phyloP scores from a whole-genome alignment of 805 yeast species.

The Candida gorgasii region DNA sequence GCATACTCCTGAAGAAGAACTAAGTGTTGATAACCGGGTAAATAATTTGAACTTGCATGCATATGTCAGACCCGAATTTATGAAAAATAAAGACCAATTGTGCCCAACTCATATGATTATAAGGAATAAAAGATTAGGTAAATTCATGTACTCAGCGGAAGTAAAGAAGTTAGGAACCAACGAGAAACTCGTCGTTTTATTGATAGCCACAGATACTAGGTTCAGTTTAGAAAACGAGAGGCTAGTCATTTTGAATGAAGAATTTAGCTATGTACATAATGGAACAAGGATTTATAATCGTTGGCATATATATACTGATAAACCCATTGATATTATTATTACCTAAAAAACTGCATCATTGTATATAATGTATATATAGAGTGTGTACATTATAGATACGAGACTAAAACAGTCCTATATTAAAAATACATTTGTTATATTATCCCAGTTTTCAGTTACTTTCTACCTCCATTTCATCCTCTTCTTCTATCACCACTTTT shows the following conservation, averaged over 20 bases:
- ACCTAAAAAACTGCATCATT: not conserved
- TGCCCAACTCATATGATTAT: constrained; percentile 13
- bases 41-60: not conserved
- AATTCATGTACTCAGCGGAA: constrained; percentile 15
- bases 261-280: constrained; percentile 9
- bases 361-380: constrained; percentile 2
- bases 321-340: constrained; percentile 10
- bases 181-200: constrained; percentile 1
- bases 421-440: not conserved
- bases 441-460: not conserved
- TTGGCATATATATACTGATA: constrained; percentile 18
- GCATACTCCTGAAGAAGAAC: not conserved
- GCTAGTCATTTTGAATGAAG: constrained; percentile 11
- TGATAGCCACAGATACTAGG: constrained; percentile 13
- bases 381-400: constrained; percentile 4
- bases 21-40: not conserved
- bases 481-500: constrained; percentile 44
- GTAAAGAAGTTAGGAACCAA: constrained; percentile 2
- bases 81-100: not conserved
- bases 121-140: constrained; percentile 9
- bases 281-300: constrained; percentile 8
- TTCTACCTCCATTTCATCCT: constrained; percentile 18
- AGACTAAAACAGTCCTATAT: not conserved
- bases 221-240: constrained; percentile 4
- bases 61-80: constrained; percentile 15